phyloP scores from a whole-genome alignment of 495 filamentous ascomycete species.

The Lineolata rhizophorae region DNA sequence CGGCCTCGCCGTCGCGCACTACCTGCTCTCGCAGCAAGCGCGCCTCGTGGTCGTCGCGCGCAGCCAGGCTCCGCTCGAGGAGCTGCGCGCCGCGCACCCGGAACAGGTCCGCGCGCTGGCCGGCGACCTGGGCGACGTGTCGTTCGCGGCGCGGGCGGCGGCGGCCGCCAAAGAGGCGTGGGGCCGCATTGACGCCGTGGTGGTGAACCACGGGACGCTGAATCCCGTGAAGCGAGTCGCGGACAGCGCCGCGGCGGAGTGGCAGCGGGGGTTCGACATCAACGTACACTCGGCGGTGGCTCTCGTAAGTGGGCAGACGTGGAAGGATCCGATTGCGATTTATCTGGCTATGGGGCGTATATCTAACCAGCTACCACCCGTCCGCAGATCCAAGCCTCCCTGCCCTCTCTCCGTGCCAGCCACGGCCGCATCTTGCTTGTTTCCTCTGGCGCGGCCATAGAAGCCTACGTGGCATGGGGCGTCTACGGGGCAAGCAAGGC shows the following conservation, averaged over 20 bases:
- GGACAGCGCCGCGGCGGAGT: slow-evolving; percentile 41
- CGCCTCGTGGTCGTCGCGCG: slow-evolving; percentile 62
- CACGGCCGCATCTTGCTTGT: slow-evolving; percentile 17
- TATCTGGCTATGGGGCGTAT: not conserved
- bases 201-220: slow-evolving; percentile 74
- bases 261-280: slow-evolving; percentile 54
- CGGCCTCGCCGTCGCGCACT: slow-evolving; percentile 53
- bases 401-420: slow-evolving; percentile 44
- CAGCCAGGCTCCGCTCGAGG: slow-evolving; percentile 38
- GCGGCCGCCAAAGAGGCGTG: slow-evolving; percentile 41
- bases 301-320: slow-evolving; percentile 31
- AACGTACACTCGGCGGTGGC: slow-evolving; percentile 67
- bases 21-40: slow-evolving; percentile 43
- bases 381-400: slow-evolving; percentile 43
- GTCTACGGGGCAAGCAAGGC: slow-evolving; percentile 75
- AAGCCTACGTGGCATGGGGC: slow-evolving; percentile 52
- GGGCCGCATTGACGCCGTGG: slow-evolving; percentile 54
- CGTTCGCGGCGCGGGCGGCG: slow-evolving; percentile 36
- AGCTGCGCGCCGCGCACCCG: slow-evolving; percentile 40
- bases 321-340: slow-evolving; percentile 1
- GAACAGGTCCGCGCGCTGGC: slow-evolving; percentile 46
- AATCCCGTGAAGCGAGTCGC: slow-evolving; percentile 54
- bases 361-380: slow-evolving; percentile 1
- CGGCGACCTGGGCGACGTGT: slow-evolving; percentile 51
- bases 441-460: slow-evolving; percentile 29